Conservation (phyloP, 257 asterid species). For the Apocynum venetum region DNA sequence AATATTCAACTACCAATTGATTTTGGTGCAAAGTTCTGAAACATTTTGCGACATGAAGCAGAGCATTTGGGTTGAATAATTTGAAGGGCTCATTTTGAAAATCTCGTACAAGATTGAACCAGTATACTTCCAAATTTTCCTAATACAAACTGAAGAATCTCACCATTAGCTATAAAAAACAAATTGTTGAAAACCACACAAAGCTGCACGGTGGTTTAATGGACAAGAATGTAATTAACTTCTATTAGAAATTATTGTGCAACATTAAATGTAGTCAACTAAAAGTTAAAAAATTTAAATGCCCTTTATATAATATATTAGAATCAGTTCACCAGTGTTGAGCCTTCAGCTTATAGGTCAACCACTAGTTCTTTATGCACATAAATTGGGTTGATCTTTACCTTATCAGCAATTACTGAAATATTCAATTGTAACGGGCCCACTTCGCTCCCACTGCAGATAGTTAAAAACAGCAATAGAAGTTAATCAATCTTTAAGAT, state of each 20-base stretch:
- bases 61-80: not conserved
- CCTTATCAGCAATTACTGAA: conserved; percentile 22
- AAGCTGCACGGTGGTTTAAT: not conserved
- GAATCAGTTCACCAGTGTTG: conserved; percentile 25
- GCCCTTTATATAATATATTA: conserved; percentile 24
- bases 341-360: conserved; percentile 41
- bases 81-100: not conserved
- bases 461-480: conserved; percentile 11
- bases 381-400: conserved; percentile 20
- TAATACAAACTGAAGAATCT: no score
- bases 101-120: no score
- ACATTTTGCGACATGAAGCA: not conserved
- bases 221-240: not conserved
- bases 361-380: conserved; percentile 30
- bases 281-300: conserved; percentile 4
- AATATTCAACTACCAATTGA: not conserved
- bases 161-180: no score
- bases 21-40: not conserved
- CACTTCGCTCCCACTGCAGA: conserved; percentile 65
- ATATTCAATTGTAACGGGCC: conserved; percentile 50
- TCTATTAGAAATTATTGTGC: not conserved
- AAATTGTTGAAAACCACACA: no score
- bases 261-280: not conserved
- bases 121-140: no score
- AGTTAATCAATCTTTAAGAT: not conserved